Evolutionary conservation across 176 grass and related monocot species (phyloP).

Genomic region (Carex pumila): DNA sequence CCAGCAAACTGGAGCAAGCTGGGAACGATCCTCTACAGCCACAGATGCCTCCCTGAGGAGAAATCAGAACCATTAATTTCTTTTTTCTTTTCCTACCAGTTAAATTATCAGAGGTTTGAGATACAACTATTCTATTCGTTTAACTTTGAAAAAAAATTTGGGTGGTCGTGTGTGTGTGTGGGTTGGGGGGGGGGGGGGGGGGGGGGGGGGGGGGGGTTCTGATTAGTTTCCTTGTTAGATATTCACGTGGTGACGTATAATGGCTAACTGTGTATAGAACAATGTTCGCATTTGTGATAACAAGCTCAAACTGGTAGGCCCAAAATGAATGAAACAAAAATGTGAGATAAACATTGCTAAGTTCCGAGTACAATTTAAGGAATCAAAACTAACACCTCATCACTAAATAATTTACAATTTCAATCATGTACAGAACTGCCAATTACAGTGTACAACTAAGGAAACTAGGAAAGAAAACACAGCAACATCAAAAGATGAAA

Average conservation of each 20-base stretch:
- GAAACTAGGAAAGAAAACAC: neutral
- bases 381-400: neutral
- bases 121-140: neutral
- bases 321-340: neutral
- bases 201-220: neutral
- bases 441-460: neutral
- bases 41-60: no score
- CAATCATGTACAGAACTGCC: slow-evolving; percentile 4
- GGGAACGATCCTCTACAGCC: no score
- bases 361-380: neutral
- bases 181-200: no score
- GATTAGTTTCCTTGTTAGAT: neutral
- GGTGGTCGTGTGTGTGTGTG: no score
- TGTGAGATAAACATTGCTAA: neutral
- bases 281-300: neutral
- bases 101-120: neutral
- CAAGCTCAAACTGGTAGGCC: no score
- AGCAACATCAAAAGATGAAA: neutral
- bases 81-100: neutral
- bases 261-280: neutral
- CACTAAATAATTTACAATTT: slow-evolving; percentile 7
- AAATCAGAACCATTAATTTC: no score
- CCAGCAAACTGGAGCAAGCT: no score
- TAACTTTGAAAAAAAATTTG: neutral
- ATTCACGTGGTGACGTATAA: neutral